Evolutionary conservation across 768 basidiomycete genomes (phyloP), one percentile per base, ranked within the genome.

Genomic region (Pleurotus ostreatus): DNA sequence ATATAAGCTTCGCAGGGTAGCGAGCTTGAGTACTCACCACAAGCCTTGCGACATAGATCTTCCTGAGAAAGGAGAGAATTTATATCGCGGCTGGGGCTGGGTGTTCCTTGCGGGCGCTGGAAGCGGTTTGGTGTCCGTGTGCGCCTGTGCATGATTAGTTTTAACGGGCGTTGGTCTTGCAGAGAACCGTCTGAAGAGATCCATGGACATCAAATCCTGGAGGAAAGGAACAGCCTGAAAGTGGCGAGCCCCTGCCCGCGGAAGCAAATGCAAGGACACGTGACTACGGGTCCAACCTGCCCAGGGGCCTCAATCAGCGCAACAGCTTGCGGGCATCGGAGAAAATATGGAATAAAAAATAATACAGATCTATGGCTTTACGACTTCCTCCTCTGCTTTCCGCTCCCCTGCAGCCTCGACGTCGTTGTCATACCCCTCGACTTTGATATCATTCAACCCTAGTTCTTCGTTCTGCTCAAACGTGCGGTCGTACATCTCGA

Each of bases 381-480:
- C n/a, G n/a, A n/a, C n/a, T n/a, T n/a, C n/a, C n/a, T n/a, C n/a
- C n/a, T n/a, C n/a, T n/a, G n/a, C n/a, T n/a, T n/a, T n/a, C n/a
- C n/a, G n/a, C n/a, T n/a, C n/a, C 23, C 23, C 4, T 25, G 23
- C 4, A 25, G 23, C 23, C 5, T 5, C 23, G 5, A 5, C 25
- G 40, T 72, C 71, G 16, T 64, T 65, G 61, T 83, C 84, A 64
- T 89, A 90, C 0, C 80, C 81, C 62, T 93, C 91, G 1, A 93
- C 88, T 62, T 85, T 85, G 68, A 94, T 94, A 63, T 93, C 92
- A 62, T 94, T 93, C 66, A 99, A 68, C 3, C 96, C 97, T 11
- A 98, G 76, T 48, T 94, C 92, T 67, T 98, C 97, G 63, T 99
- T 94, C 75, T 99, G 94, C 43, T 93, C 83, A 75, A 81, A 90